Base-by-base conservation (phyloP, 208 protist genomes). In the Leishmania martiniquensis region DNA sequence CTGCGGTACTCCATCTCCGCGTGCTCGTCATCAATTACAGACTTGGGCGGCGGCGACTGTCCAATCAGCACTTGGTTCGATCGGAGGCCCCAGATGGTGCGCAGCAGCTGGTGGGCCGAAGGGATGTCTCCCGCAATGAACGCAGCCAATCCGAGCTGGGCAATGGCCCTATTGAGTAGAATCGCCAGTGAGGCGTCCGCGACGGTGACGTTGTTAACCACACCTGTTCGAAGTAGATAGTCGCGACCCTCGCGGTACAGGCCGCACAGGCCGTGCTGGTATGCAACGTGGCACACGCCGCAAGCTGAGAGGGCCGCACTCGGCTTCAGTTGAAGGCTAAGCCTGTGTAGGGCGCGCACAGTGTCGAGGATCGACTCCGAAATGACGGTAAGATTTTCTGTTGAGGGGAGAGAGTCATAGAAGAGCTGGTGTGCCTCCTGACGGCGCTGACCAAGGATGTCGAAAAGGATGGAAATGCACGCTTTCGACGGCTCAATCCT, bases 91-190 rank as follows among this genome's bases (percentile, higher is more conserved):
- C 85, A 96, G 7, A 97, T 54, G 54, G 66, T 76, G 47, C 85
- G 85, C 52, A 97, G 83, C 65, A 96, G 72, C 62, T 89, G 79
- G 81, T 95, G 93, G 20, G 91, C 71, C 73, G 92, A 78, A 12
- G 80, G 34, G 66, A 95, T 87, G 72, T 95, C 87, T 51, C 87
- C 88, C 5, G 82, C 86, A 29, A 87, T 78, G 78, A 97, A 97
- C 45, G 94, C 91, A 67, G 91, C 82, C 72, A 97, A 88, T 12
- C 91, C 91, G 57, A 97, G 85, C 75, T 96, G 94, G 6, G 89
- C 88, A 77, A 97, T 88, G 49, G 87, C 87, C 57, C 94, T 87
- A 82, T 97, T 96, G 66, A 92, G 89, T 45, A 95, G 62, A 69
- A 95, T 89, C n/a, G 85, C 82, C 57, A 94, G 85, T 13, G 57